phyloP scores from a whole-genome alignment of 148 eudicot species.

The Linanthus parryae region DNA sequence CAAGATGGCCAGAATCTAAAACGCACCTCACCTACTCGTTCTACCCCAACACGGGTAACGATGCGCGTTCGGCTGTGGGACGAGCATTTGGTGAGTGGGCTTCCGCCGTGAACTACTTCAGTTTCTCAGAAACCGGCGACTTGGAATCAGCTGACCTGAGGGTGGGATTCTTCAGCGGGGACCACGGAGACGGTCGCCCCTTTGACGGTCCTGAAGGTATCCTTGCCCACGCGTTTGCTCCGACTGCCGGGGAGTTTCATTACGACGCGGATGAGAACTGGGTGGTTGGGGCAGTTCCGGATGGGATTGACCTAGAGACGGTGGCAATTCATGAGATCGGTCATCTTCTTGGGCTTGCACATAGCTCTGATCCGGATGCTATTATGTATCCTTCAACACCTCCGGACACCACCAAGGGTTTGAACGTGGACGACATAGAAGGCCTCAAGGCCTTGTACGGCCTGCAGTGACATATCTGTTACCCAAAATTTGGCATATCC shows the following conservation, averaged over 20 bases:
- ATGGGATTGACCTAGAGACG: background rate
- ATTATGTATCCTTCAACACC: background rate
- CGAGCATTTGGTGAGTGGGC: conserved; percentile 5
- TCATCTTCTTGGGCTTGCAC: conserved; percentile 2
- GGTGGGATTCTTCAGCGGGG: background rate
- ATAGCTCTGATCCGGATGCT: background rate
- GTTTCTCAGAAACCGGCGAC: background rate
- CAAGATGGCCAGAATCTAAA: background rate
- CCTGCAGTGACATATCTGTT: no score
- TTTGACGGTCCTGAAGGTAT: background rate
- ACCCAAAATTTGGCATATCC: no score
- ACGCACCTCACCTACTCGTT: background rate
- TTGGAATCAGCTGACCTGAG: background rate
- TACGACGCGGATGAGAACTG: conserved; percentile 1
- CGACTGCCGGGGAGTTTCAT: background rate
- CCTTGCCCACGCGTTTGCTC: conserved; percentile 2
- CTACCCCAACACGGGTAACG: background rate
- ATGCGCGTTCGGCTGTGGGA: background rate
- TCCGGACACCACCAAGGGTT: background rate
- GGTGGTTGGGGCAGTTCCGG: background rate
- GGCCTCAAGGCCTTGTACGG: background rate
- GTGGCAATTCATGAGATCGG: conserved; percentile 6
- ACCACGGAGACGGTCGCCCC: background rate
- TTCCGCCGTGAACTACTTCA: background rate
- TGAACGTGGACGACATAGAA: background rate